These are phyloP conservation scores for Neonectria punicea DNA, from an alignment of 2,329 filamentous ascomycete genomes.

Conservation along the genomic window DNA sequence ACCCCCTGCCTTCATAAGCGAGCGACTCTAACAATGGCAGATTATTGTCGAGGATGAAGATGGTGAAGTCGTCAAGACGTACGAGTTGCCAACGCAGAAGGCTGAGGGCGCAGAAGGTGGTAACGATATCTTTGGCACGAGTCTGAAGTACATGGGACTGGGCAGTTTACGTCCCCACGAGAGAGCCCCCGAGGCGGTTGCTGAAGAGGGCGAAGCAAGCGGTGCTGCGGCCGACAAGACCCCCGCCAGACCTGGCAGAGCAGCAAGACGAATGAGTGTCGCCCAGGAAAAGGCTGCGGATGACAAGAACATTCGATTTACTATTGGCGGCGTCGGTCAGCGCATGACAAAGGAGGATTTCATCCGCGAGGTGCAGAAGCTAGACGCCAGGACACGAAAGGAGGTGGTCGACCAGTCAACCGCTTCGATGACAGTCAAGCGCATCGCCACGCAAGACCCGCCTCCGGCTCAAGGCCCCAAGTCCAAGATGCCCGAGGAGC, in stretches of 20 bases:
- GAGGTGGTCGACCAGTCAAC: slow-evolving; percentile 64
- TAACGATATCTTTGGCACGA: slow-evolving; percentile 53
- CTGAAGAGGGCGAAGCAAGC: slow-evolving; percentile 47
- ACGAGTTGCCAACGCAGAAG: slow-evolving; percentile 73
- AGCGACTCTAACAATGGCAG: slow-evolving; percentile 52
- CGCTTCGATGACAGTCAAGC: slow-evolving; percentile 61
- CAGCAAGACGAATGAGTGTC: slow-evolving; percentile 53
- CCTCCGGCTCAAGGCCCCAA: slow-evolving; percentile 31
- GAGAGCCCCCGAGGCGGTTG: slow-evolving; percentile 45
- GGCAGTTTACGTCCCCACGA: slow-evolving; percentile 56
- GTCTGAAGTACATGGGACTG: slow-evolving; percentile 66
- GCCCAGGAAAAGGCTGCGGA: slow-evolving; percentile 66
- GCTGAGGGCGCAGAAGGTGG: slow-evolving; percentile 46
- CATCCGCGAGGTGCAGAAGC: slow-evolving; percentile 75
- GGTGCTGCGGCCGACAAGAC: slow-evolving; percentile 46
- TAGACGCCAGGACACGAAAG: slow-evolving; percentile 73
- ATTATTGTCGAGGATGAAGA: slow-evolving; percentile 91
- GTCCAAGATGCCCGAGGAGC: slow-evolving; percentile 34
- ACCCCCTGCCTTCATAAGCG: background rate
- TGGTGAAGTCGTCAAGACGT: slow-evolving; percentile 87
- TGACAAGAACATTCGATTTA: slow-evolving; percentile 79
- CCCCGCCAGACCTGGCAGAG: slow-evolving; percentile 61
- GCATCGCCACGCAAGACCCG: slow-evolving; percentile 57
- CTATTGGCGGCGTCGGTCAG: slow-evolving; percentile 75
- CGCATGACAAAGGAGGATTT: slow-evolving; percentile 86